phyloP scores from a whole-genome alignment of 2,329 filamentous ascomycete species.

The Corinectria fuckeliana region DNA sequence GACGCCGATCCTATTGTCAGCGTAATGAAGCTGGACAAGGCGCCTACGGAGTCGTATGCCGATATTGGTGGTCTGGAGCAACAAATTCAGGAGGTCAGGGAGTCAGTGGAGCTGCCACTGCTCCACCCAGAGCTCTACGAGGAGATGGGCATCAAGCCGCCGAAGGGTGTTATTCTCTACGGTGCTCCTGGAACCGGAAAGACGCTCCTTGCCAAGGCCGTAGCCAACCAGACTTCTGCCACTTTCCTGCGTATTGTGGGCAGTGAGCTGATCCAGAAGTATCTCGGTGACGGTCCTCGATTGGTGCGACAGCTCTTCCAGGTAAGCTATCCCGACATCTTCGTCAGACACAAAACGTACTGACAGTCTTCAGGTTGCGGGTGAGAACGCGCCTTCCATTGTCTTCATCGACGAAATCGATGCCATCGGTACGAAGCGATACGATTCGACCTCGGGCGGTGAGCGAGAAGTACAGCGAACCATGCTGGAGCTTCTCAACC shows the following conservation, averaged over 20 bases:
- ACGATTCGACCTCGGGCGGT: constrained; percentile 95
- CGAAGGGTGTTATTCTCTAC: constrained; percentile 99
- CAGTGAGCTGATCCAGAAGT: constrained; percentile 97
- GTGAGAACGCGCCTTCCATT: constrained; percentile 94
- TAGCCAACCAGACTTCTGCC: constrained; percentile 98
- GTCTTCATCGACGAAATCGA: constrained; percentile 99
- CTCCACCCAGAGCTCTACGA: constrained; percentile 97
- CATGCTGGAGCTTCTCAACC: constrained; percentile 97
- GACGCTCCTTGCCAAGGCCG: constrained; percentile 93
- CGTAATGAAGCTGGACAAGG: constrained; percentile 99
- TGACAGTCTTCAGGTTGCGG: constrained; percentile 70
- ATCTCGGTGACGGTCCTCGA: constrained; percentile 92
- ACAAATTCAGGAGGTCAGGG: constrained; percentile 97
- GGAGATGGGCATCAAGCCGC: constrained; percentile 99
- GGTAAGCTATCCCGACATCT: constrained; percentile 48
- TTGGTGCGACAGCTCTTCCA: constrained; percentile 96
- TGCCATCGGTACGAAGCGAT: constrained; percentile 97
- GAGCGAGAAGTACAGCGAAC: constrained; percentile 98
- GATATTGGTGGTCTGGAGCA: constrained; percentile 96
- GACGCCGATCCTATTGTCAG: constrained; percentile 94
- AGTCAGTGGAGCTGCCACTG: constrained; percentile 94
- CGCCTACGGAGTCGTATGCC: constrained; percentile 95
- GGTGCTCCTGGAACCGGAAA: constrained; percentile 97
- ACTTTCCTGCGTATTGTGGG: constrained; percentile 98
- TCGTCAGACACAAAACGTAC: background rate